Evolutionary conservation across 1,139 yeast genomes (phyloP).

Genomic region (Saccharomyces hybrid): DNA sequence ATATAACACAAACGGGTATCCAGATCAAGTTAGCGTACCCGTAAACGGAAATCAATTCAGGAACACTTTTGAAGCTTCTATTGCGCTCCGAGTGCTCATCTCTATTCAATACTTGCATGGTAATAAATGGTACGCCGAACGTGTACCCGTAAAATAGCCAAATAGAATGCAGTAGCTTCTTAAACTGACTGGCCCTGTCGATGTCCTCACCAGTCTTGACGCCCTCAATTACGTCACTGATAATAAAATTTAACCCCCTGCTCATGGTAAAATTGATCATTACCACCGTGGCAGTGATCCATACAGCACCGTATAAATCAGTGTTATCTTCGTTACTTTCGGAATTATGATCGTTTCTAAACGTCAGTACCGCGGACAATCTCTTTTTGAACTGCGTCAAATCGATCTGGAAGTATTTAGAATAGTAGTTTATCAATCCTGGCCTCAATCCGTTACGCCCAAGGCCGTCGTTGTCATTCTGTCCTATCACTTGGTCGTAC

Average conservation of each 20-base stretch:
- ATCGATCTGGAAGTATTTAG: constrained; percentile 23
- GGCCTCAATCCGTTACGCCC: constrained; percentile 12
- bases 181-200: constrained; percentile 11
- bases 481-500: background rate
- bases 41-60: constrained; percentile 20
- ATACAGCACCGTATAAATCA: constrained; percentile 27
- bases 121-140: constrained; percentile 19
- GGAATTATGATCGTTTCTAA: constrained; percentile 2
- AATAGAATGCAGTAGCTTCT: constrained; percentile 17
- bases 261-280: constrained; percentile 19
- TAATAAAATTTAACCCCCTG: constrained; percentile 16
- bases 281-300: constrained; percentile 26
- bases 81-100: constrained; percentile 10
- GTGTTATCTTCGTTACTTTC: constrained; percentile 7
- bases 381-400: constrained; percentile 15
- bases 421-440: constrained; percentile 24
- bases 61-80: constrained; percentile 7
- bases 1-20: constrained; percentile 20
- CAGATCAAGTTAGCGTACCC: constrained; percentile 27
- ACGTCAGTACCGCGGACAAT: constrained; percentile 10
- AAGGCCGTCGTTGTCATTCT: constrained; percentile 1
- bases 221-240: constrained; percentile 16
- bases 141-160: constrained; percentile 24
- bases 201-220: constrained; percentile 3
- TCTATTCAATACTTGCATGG: constrained; percentile 14